phyloP scores from a whole-genome alignment of 2,329 filamentous ascomycete genomes.

The Claviceps africana region DNA sequence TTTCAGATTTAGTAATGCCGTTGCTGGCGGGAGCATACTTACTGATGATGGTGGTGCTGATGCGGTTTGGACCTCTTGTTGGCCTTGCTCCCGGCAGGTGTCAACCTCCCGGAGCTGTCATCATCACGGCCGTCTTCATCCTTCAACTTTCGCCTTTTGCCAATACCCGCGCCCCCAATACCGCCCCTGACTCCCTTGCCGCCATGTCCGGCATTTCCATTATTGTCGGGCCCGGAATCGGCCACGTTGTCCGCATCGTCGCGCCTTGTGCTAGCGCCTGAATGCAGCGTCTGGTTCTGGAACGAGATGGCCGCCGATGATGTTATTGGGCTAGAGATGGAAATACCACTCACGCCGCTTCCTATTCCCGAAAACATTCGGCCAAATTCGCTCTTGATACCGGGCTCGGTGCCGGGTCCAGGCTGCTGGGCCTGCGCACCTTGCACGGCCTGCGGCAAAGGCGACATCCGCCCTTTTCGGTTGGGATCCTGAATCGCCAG shows the following conservation, averaged over 20 bases:
- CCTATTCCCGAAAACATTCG: constrained; percentile 91
- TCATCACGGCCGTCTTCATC: constrained; percentile 64
- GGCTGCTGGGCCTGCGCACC: constrained; percentile 72
- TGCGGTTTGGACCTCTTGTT: constrained; percentile 59
- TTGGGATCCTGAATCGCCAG: constrained; percentile 71
- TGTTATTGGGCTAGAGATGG: constrained; percentile 37
- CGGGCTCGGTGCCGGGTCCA: constrained; percentile 67
- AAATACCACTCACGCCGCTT: constrained; percentile 37
- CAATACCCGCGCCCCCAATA: constrained; percentile 10
- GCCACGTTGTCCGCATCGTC: constrained; percentile 35
- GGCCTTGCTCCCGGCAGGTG: constrained; percentile 38
- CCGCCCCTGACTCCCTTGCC: constrained; percentile 30
- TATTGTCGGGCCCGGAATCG: constrained; percentile 29
- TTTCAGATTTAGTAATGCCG: no score
- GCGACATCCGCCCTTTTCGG: constrained; percentile 70
- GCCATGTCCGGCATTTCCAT: constrained; percentile 26
- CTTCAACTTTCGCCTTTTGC: constrained; percentile 56
- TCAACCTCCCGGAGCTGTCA: constrained; percentile 46
- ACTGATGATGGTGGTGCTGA: constrained; percentile 54
- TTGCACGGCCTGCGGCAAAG: constrained; percentile 84
- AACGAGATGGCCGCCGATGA: constrained; percentile 27
- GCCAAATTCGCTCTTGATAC: constrained; percentile 89
- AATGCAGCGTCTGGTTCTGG: constrained; percentile 12
- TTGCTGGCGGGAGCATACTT: constrained; percentile 26
- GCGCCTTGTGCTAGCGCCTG: constrained; percentile 28